These are phyloP conservation scores for Acephala macrosclerotiorum DNA, from an alignment of 2,329 filamentous ascomycete genomes.

Conservation along the genomic window DNA sequence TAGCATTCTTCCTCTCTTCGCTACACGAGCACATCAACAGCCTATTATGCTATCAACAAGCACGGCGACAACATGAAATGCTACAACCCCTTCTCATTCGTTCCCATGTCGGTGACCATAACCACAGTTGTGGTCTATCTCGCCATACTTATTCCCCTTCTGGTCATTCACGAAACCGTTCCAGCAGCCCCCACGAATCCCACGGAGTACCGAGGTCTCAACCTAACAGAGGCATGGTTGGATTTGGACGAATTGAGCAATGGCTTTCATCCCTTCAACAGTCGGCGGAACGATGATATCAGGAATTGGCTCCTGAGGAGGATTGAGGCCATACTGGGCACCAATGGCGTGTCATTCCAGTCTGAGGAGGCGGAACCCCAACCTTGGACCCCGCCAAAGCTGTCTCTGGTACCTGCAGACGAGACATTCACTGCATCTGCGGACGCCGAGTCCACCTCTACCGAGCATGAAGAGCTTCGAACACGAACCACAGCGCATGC, in stretches of 20 bases:
- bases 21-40: neutral
- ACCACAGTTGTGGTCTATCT: conserved; percentile 80
- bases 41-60: neutral
- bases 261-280: conserved; percentile 89
- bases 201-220: conserved; percentile 67
- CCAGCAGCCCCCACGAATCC: conserved; percentile 67
- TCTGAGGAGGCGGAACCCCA: conserved; percentile 43
- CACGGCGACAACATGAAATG: conserved; percentile 37
- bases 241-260: conserved; percentile 80
- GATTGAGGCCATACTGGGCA: conserved; percentile 72
- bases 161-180: conserved; percentile 79
- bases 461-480: conserved; percentile 29
- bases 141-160: conserved; percentile 74
- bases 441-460: neutral
- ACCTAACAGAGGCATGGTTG: conserved; percentile 85
- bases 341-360: conserved; percentile 61
- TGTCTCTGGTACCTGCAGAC: neutral
- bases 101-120: conserved; percentile 81
- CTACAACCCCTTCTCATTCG: conserved; percentile 75
- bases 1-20: conserved; percentile 11
- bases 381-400: conserved; percentile 8
- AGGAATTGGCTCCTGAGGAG: conserved; percentile 77
- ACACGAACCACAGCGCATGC: conserved; percentile 40
- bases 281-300: conserved; percentile 80
- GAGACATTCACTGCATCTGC: neutral